phyloP scores from a whole-genome alignment of 2,329 filamentous ascomycete genomes.

The Stemphylium lycopersici region DNA sequence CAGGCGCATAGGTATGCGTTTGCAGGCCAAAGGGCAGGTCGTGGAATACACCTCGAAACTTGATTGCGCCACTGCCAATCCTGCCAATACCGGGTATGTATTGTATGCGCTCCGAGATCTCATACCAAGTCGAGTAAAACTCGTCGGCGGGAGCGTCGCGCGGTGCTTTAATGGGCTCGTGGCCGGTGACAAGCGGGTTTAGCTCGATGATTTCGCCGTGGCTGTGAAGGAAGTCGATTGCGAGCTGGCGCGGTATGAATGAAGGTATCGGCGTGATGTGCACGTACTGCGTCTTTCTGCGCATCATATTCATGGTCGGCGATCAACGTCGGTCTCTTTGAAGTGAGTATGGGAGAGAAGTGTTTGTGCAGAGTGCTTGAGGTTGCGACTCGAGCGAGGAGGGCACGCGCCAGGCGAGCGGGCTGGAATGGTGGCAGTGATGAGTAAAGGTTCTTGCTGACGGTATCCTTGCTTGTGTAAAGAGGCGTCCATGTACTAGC shows the following conservation, averaged over 20 bases:
- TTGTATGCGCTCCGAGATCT: slow-evolving; percentile 72
- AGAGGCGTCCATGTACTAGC: slow-evolving; percentile 15
- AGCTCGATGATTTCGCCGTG: slow-evolving; percentile 74
- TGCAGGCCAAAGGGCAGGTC: slow-evolving; percentile 75
- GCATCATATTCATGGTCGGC: slow-evolving; percentile 42
- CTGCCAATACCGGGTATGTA: slow-evolving; percentile 70
- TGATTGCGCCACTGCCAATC: slow-evolving; percentile 69
- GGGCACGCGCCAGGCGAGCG: neutral
- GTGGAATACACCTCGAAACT: slow-evolving; percentile 74
- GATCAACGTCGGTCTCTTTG: slow-evolving; percentile 4
- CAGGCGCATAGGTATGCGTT: slow-evolving; percentile 72
- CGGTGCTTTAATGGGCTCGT: slow-evolving; percentile 69
- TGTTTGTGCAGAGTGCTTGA: slow-evolving; percentile 1
- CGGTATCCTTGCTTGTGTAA: slow-evolving; percentile 17
- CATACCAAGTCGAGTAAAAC: slow-evolving; percentile 76
- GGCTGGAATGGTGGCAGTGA: neutral
- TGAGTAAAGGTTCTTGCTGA: slow-evolving; percentile 14
- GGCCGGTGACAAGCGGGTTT: slow-evolving; percentile 70
- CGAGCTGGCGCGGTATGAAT: slow-evolving; percentile 73
- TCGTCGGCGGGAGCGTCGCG: slow-evolving; percentile 72
- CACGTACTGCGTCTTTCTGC: slow-evolving; percentile 69
- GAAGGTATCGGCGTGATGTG: slow-evolving; percentile 72
- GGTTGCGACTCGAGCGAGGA: slow-evolving; percentile 5
- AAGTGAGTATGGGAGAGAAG: neutral
- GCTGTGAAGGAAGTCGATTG: slow-evolving; percentile 73